Evolutionary conservation across 768 basidiomycete species (phyloP).

Genomic region (Rhizopogon vesiculosus): DNA sequence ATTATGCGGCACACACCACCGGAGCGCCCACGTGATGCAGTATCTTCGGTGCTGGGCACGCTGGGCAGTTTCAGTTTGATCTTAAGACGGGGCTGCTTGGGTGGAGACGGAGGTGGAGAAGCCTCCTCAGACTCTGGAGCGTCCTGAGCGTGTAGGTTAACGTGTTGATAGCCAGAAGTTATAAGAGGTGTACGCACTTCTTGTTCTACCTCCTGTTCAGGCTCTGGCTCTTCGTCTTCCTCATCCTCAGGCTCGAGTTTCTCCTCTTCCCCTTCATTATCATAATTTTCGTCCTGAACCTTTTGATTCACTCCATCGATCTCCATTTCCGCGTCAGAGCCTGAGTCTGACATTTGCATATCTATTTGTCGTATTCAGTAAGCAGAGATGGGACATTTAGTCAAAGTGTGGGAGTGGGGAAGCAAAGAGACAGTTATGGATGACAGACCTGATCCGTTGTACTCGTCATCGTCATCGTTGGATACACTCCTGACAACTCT

Average conservation of each 20-base stretch:
- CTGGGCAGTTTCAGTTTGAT: constrained; percentile 58
- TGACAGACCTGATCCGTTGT: constrained; percentile 1
- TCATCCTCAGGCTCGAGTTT: constrained; percentile 28
- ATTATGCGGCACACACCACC: constrained; percentile 12
- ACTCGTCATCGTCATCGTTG: constrained; percentile 9
- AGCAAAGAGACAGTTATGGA: neutral
- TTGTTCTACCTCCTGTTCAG: constrained; percentile 27
- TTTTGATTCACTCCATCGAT: constrained; percentile 30
- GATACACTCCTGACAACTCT: constrained; percentile 4
- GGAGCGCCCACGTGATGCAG: constrained; percentile 24
- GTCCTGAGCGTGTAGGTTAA: constrained; percentile 19
- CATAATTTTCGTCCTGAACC: constrained; percentile 10
- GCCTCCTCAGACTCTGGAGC: constrained; percentile 29
- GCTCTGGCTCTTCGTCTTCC: constrained; percentile 31
- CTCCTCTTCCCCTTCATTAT: constrained; percentile 19
- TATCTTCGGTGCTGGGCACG: constrained; percentile 27
- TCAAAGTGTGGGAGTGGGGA: constrained; percentile 1
- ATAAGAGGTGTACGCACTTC: constrained; percentile 4
- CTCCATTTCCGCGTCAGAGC: constrained; percentile 34
- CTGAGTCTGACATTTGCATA: constrained; percentile 20
- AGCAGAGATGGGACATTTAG: neutral
- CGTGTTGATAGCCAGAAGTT: constrained; percentile 14
- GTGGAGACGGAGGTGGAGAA: constrained; percentile 25
- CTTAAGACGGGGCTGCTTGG: constrained; percentile 44
- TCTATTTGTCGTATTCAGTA: constrained; percentile 7